Evolutionary conservation across 2,329 filamentous ascomycete species (phyloP), one percentile per base, ranked within the genome.

Genomic region (Calonectria crousiana): DNA sequence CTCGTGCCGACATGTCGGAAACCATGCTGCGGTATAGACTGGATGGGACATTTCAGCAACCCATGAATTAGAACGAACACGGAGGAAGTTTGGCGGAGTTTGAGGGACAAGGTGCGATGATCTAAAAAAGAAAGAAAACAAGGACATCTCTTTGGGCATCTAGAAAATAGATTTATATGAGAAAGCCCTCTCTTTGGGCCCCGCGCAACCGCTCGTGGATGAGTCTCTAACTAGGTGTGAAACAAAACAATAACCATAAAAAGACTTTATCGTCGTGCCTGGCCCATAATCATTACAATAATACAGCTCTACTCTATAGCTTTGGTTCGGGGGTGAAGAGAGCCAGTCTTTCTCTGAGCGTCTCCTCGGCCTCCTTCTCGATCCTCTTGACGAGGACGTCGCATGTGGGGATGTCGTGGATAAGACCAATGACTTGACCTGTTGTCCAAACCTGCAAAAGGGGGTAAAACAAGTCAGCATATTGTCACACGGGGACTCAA

Each of bases 391-490:
- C 86, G 32, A 97, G 86, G 1, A 87, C 92, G 60, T 90, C 90
- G 81, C 95, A 96, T 0, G 93, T 95, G 11, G 94, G 94, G 69
- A 96, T 94, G 80, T 97, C 95, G 79, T 96, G 92, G 75, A 97
- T 97, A 71, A 97, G 84, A 8, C 95, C 95, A 78, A 99, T 98
- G 78, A 98, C 96, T 84, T 98, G 96, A 14, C 97, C 97, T 11
- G 96, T 95, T 26, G 97, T 98, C 97, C 97, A 99, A 49, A 98
- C 94, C 94, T 96, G 80, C 71, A 6, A 69, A 62, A 76, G 20
- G 28, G 28, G 75, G 77, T 62, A 80, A 80, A 74, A n/a, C n/a
- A 6, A 75, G 10, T 44, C 16, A 70, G 80, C 69, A 79, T 4
- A n/a, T 18, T 10, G 13, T 32, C 9, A 13, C 44, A 47, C 8